Evolutionary conservation across 495 filamentous ascomycete species (phyloP).

Genomic region (Amorphotheca resinae): DNA sequence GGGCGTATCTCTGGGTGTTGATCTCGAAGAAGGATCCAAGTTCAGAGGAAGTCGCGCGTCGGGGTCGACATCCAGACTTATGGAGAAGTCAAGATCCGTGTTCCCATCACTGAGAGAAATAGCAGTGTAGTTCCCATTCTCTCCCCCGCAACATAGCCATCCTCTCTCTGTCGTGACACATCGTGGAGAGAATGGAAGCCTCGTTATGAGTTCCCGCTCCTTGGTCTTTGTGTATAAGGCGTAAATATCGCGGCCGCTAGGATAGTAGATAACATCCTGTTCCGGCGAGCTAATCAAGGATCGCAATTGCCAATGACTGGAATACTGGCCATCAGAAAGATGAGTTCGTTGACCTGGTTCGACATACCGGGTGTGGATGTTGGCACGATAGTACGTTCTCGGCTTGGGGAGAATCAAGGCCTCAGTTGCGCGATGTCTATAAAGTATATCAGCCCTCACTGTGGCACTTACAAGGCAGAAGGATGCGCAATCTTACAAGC

Average conservation of each 20-base stretch:
- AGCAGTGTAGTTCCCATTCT: slow-evolving; percentile 72
- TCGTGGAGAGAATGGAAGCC: slow-evolving; percentile 67
- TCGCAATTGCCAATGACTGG: slow-evolving; percentile 82
- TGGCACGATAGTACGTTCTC: slow-evolving; percentile 61
- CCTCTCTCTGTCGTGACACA: slow-evolving; percentile 75
- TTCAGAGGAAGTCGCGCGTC: slow-evolving; percentile 50
- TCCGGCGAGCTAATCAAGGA: slow-evolving; percentile 76
- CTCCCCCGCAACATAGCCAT: slow-evolving; percentile 84
- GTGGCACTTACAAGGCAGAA: not conserved
- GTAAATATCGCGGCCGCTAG: slow-evolving; percentile 57
- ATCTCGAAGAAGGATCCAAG: slow-evolving; percentile 27
- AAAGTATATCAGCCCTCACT: not conserved
- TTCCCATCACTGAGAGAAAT: slow-evolving; percentile 29
- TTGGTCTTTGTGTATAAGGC: slow-evolving; percentile 56
- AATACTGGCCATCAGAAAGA: not conserved
- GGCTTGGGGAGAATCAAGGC: slow-evolving; percentile 49
- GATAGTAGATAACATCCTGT: slow-evolving; percentile 70
- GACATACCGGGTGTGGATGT: slow-evolving; percentile 61
- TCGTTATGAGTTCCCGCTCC: slow-evolving; percentile 62
- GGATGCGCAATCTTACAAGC: slow-evolving; percentile 26
- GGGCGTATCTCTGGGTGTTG: not conserved
- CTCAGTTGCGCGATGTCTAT: slow-evolving; percentile 29
- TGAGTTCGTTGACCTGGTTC: not conserved
- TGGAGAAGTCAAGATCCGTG: slow-evolving; percentile 2
- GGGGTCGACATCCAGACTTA: slow-evolving; percentile 33